phyloP scores from a whole-genome alignment of 2,329 filamentous ascomycete species.

The Xylariaceae sp. region DNA sequence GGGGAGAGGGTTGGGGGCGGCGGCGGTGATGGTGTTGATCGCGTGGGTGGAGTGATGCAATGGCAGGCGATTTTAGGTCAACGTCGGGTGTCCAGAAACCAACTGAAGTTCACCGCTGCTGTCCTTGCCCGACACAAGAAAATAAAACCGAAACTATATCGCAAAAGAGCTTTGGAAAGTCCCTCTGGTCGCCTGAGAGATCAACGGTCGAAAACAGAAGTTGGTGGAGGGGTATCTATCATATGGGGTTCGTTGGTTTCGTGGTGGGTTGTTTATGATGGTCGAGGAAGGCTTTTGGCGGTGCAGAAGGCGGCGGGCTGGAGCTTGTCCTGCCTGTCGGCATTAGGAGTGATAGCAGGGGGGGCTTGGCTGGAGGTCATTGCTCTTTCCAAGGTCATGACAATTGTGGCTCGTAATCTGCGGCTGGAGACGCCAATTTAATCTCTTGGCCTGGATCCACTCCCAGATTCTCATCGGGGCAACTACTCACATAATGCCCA shows the following conservation, averaged over 20 bases:
- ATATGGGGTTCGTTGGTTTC: conserved; percentile 16
- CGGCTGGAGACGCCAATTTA: no score
- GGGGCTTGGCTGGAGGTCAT: no score
- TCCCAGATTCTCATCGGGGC: no score
- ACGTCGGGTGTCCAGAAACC: conserved; percentile 16
- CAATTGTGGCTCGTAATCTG: conserved; percentile 53
- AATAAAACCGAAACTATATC: no score
- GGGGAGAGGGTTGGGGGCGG: conserved; percentile 12
- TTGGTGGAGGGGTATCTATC: conserved; percentile 26
- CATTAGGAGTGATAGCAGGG: no score
- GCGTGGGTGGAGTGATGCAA: conserved; percentile 44
- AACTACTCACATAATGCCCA: no score
- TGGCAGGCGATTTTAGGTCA: conserved; percentile 29
- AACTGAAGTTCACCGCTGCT: background rate
- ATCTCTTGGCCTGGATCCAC: no score
- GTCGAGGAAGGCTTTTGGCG: conserved; percentile 20
- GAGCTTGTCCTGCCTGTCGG: conserved; percentile 27
- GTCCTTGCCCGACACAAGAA: no score
- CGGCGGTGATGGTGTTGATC: conserved; percentile 34
- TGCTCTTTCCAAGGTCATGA: no score
- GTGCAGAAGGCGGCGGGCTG: conserved; percentile 2
- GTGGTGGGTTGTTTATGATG: conserved; percentile 26
- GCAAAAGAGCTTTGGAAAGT: no score
- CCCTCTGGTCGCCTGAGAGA: conserved; percentile 16
- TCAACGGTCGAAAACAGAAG: conserved; percentile 12